Percentiles rank a stretch among this genome's conserved stretches.
These are phyloP conservation scores for Colletotrichum sp. DNA, from an alignment of 2,329 filamentous ascomycete genomes.

Conservation along the genomic window DNA sequence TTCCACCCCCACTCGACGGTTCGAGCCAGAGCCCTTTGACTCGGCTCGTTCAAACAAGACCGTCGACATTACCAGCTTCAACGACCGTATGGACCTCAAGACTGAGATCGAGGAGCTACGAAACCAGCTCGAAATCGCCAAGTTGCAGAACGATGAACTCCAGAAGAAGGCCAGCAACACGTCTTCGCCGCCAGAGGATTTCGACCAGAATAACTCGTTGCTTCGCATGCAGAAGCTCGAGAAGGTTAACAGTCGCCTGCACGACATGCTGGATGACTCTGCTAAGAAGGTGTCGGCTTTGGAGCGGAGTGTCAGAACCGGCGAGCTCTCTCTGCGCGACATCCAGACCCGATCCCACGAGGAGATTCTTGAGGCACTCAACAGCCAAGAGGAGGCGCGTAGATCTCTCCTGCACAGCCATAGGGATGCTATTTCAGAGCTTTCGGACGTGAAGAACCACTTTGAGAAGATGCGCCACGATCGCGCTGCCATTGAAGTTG, in stretches of 20 bases:
- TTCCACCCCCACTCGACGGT: conserved; percentile 78
- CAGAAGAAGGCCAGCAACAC: conserved; percentile 82
- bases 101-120: conserved; percentile 91
- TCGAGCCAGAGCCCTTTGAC: conserved; percentile 69
- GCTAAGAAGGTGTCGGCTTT: conserved; percentile 88
- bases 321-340: conserved; percentile 87
- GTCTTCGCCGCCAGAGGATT: conserved; percentile 65
- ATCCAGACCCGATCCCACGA: conserved; percentile 93
- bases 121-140: conserved; percentile 89
- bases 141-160: conserved; percentile 95
- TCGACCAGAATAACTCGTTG: conserved; percentile 78
- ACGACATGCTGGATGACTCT: conserved; percentile 95
- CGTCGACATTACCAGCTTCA: conserved; percentile 81
- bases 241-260: conserved; percentile 86
- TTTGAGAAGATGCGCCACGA: conserved; percentile 87
- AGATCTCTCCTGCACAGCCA: conserved; percentile 82
- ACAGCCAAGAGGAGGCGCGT: conserved; percentile 89
- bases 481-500: conserved; percentile 80
- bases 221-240: conserved; percentile 90
- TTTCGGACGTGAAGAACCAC: conserved; percentile 84
- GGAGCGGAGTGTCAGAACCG: conserved; percentile 85
- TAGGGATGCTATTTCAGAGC: conserved; percentile 83
- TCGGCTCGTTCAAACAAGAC: conserved; percentile 86
- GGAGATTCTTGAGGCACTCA: conserved; percentile 90
- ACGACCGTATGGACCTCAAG: conserved; percentile 89